Evolutionary conservation across 768 basidiomycete species (phyloP), one percentile per base, ranked within the genome.

Genomic region (Boletellus ananas): DNA sequence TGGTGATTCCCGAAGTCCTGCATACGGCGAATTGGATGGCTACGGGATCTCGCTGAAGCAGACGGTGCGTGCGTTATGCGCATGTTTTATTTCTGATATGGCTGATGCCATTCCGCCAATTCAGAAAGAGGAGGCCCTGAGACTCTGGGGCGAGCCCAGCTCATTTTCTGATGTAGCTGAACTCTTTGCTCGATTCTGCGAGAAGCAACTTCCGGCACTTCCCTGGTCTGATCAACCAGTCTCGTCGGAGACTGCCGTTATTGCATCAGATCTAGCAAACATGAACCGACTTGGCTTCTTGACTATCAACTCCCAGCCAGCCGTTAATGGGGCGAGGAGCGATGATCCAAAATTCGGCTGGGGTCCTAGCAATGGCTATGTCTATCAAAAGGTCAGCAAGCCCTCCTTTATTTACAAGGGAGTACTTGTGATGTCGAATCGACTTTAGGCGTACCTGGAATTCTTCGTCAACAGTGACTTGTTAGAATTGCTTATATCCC

Each of bases 271-370:
- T 55, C 79, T 99, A 4, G 81, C 90, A 34, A 80, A 80, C 65
- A 83, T 98, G 75, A 99, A 98, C 67, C 79, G 84, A 45, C 72
- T 90, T 16, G 96, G 96, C 2, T 99, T 94, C 77, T 70, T 98
- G 58, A 97, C 93, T 1, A 97, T 97, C 74, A 97, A 97, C 70
- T 94, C 91, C 20, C 94, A 97, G 66, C 94, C 94, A 10, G 94
- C 93, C 3, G 94, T 97, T 27, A 90, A 95, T 62, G 94, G 93
- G 41, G 88, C 79, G 9, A 74, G 77, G 54, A 94, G 91, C 61
- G 85, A 90, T 47, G 87, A 97, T 69, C 82, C 84, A 55, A 74
- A 82, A 6, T 87, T 90, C 63, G 94, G 94, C 13, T 97, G 94
- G 94, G 94, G 94, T 16, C 94, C 94, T 10, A 74, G 82, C 36